Evolutionary conservation across 352 stramenopile species (phyloP).

Genomic region (Paralagenidium karlingii): DNA sequence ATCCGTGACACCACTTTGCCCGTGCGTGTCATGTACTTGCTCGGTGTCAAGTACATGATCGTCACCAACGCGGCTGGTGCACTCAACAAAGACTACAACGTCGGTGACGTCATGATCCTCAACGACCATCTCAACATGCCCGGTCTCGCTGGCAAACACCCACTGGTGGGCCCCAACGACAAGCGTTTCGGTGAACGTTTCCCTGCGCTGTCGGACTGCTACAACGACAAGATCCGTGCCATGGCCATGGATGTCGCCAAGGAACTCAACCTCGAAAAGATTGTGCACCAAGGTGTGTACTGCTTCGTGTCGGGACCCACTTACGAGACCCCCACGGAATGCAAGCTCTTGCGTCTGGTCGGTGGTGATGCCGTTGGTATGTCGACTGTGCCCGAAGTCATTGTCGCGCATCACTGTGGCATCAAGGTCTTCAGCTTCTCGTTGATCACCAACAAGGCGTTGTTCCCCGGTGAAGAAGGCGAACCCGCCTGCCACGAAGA

Average conservation of each 20-base stretch:
- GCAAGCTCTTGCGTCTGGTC: conserved; percentile 84
- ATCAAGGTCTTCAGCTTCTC: conserved; percentile 93
- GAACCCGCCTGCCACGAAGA: conserved; percentile 85
- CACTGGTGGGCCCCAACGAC: conserved; percentile 93
- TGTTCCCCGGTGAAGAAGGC: conserved; percentile 72
- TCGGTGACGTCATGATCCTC: conserved; percentile 96
- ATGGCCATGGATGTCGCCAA: conserved; percentile 72
- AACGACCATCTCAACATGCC: conserved; percentile 95
- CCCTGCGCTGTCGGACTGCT: conserved; percentile 91
- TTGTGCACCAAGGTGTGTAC: conserved; percentile 85
- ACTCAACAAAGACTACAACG: conserved; percentile 87
- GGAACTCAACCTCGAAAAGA: conserved; percentile 71
- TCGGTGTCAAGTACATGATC: conserved; percentile 92
- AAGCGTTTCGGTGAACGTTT: conserved; percentile 90
- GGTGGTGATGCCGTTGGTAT: conserved; percentile 93
- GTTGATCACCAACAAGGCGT: conserved; percentile 93
- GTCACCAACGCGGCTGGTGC: conserved; percentile 95
- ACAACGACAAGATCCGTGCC: conserved; percentile 82
- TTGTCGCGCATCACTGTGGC: conserved; percentile 91
- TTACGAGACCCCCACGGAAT: conserved; percentile 95
- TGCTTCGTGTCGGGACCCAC: conserved; percentile 95
- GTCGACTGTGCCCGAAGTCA: conserved; percentile 93
- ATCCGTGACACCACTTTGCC: conserved; percentile 92
- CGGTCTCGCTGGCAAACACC: conserved; percentile 86
- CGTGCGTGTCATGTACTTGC: conserved; percentile 90